Conservation (phyloP, 306 rosid species). For the Hippophae gyantsensis region DNA sequence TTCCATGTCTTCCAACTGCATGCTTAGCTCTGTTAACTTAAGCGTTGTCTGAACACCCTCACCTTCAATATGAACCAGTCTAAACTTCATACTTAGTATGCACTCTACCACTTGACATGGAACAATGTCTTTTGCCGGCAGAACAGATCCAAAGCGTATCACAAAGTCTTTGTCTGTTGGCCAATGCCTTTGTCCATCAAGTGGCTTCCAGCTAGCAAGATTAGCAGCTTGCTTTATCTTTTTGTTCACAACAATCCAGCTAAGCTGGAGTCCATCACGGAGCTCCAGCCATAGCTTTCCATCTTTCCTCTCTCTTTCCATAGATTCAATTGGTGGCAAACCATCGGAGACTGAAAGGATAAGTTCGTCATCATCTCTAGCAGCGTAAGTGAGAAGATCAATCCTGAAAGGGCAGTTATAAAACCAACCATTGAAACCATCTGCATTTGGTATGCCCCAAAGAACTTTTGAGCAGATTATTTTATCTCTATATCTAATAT, state of each 20-base stretch:
- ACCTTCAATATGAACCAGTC: conserved; percentile 49
- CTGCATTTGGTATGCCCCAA: conserved; percentile 79
- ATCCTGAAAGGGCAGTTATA: conserved; percentile 77
- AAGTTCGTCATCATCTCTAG: conserved; percentile 52
- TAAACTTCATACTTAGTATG: conserved; percentile 73
- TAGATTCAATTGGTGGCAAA: conserved; percentile 54
- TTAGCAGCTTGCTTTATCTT: conserved; percentile 77
- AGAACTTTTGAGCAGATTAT: conserved; percentile 72
- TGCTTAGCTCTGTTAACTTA: conserved; percentile 66
- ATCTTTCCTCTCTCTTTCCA: conserved; percentile 76
- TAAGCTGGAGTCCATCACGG: conserved; percentile 61
- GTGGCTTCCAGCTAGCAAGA: conserved; percentile 87
- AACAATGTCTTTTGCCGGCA: conserved; percentile 69
- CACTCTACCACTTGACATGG: conserved; percentile 75
- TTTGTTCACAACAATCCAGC: conserved; percentile 74
- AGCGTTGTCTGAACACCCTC: conserved; percentile 51
- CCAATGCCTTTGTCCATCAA: conserved; percentile 90
- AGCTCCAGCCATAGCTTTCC: conserved; percentile 84
- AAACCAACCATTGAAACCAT: conserved; percentile 64
- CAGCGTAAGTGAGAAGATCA: conserved; percentile 61
- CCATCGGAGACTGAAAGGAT: conserved; percentile 70
- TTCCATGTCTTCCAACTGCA: conserved; percentile 89
- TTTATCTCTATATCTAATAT: conserved; percentile 60
- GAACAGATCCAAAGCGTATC: conserved; percentile 72
- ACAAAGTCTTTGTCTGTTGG: conserved; percentile 79